Conservation (phyloP, 169 alveolate genomes). For the Plasmodium coatneyi region DNA sequence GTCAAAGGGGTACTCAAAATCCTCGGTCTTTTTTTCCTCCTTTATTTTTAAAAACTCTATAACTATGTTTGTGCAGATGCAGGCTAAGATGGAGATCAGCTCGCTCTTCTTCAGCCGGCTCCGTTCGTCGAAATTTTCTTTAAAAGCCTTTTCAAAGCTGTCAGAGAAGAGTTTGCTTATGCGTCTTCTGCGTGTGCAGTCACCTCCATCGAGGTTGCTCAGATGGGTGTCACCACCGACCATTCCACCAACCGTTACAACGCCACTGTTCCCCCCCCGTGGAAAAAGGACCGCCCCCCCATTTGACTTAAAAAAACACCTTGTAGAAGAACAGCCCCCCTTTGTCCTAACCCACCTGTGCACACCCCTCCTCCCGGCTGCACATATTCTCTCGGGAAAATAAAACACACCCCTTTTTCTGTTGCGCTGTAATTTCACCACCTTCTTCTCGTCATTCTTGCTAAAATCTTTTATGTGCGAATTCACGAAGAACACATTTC, state of each 20-base stretch:
- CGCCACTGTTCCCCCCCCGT: background rate
- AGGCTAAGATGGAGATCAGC: slow-evolving; percentile 51
- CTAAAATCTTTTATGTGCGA: background rate
- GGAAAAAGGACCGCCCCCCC: background rate
- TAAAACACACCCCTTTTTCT: background rate
- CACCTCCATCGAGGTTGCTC: background rate
- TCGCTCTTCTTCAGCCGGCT: slow-evolving; percentile 44
- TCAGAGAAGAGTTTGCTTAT: background rate
- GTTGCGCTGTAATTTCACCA: background rate
- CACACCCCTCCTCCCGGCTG: background rate
- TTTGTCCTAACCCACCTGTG: background rate
- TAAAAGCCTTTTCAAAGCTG: slow-evolving; percentile 35
- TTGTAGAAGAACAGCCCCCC: background rate
- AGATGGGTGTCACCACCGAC: background rate
- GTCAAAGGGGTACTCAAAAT: slow-evolving; percentile 56
- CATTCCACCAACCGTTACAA: background rate
- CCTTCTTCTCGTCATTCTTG: slow-evolving; percentile 7
- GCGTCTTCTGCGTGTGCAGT: background rate
- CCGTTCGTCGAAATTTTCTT: slow-evolving; percentile 53
- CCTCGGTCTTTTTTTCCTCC: slow-evolving; percentile 43
- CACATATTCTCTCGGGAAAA: background rate
- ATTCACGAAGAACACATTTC: slow-evolving; percentile 46
- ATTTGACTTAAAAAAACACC: background rate
- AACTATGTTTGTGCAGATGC: slow-evolving; percentile 68
- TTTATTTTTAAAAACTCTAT: slow-evolving; percentile 50